Evolutionary conservation across 176 grass and related monocot genomes (phyloP).

Genomic region (Thinopyrum elongatum): DNA sequence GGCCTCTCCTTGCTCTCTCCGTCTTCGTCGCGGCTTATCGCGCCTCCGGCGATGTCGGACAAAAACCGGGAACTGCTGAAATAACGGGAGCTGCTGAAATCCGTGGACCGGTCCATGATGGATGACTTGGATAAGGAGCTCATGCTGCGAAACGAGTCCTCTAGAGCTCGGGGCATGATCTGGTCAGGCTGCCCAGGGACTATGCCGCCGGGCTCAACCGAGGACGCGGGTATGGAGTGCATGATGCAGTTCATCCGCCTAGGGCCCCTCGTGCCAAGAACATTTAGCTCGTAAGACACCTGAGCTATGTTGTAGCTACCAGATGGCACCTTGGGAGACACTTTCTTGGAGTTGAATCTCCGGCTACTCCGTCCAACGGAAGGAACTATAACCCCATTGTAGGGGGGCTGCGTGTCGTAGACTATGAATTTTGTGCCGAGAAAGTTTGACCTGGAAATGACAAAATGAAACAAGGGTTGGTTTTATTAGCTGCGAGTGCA

Average conservation of each 20-base stretch:
- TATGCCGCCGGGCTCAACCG: constrained; percentile 66
- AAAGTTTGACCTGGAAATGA: constrained; percentile 88
- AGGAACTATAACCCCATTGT: constrained; percentile 51
- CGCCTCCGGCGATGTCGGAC: constrained; percentile 40
- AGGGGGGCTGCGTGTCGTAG: constrained; percentile 84
- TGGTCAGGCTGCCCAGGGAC: constrained; percentile 84
- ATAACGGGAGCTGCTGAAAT: constrained; percentile 66
- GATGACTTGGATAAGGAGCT: constrained; percentile 77
- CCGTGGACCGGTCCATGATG: constrained; percentile 59
- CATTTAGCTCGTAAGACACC: constrained; percentile 88
- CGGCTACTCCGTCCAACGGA: constrained; percentile 49
- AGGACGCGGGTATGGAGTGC: constrained; percentile 79
- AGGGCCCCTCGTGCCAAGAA: constrained; percentile 90
- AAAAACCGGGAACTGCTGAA: constrained; percentile 71
- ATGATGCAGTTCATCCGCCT: constrained; percentile 94
- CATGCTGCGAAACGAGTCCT: constrained; percentile 79
- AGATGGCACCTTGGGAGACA: constrained; percentile 88
- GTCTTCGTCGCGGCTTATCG: neutral
- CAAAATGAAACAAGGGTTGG: neutral
- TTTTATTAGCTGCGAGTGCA: neutral
- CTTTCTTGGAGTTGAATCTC: constrained; percentile 82
- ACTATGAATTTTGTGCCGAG: constrained; percentile 91
- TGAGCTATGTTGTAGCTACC: constrained; percentile 88
- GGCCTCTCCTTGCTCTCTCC: constrained; percentile 67
- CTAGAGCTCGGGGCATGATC: constrained; percentile 58